These are phyloP conservation scores for Cicer arietinum DNA, from an alignment of 306 rosid species.

Conservation along the genomic window DNA sequence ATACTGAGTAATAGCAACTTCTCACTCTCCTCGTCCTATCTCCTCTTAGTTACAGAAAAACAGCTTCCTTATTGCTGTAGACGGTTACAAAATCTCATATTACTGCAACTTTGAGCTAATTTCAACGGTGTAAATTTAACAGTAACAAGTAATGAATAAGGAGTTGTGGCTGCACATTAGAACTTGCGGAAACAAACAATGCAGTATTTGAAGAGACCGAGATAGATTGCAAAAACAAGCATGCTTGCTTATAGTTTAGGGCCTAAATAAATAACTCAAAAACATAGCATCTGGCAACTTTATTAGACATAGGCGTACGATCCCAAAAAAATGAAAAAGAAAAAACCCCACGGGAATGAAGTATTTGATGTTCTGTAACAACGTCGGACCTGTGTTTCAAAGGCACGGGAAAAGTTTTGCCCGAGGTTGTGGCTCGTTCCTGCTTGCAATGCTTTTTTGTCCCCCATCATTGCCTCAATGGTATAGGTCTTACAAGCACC, in stretches of 20 bases:
- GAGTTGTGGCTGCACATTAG: not conserved
- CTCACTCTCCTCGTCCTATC: not conserved
- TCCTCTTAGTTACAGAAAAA: not conserved
- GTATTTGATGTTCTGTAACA: constrained; percentile 11
- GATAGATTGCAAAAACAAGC: not conserved
- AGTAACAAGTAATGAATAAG: not conserved
- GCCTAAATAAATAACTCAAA: not conserved
- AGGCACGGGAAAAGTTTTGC: constrained; percentile 93
- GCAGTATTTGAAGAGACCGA: not conserved
- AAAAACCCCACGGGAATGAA: constrained; percentile 4
- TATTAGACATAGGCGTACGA: not conserved
- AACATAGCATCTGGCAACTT: not conserved
- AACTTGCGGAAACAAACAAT: not conserved
- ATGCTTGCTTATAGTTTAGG: not conserved
- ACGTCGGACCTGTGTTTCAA: constrained; percentile 74
- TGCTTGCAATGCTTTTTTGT: constrained; percentile 92
- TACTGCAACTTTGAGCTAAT: not conserved
- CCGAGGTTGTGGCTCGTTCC: constrained; percentile 99
- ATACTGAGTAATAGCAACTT: not conserved
- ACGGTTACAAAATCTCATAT: not conserved
- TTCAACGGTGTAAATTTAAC: not conserved
- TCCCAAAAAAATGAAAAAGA: not conserved
- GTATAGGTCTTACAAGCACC: constrained; percentile 93
- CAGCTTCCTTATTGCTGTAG: constrained; percentile 1
- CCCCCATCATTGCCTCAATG: constrained; percentile 99